Conservation (phyloP, 1,139 yeast genomes). For the Yamadazyma triangularis region DNA sequence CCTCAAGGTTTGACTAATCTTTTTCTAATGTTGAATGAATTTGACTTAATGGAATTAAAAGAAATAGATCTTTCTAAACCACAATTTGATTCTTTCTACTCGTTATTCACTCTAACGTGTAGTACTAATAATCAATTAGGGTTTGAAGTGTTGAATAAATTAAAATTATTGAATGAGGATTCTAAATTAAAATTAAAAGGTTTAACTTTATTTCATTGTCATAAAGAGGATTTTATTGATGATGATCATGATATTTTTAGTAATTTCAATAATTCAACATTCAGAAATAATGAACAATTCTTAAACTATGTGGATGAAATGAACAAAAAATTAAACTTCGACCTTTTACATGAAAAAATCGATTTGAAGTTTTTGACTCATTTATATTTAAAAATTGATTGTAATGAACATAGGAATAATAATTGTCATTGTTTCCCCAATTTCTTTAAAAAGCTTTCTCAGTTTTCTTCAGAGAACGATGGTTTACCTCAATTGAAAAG, state of each 20-base stretch:
- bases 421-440: constrained; percentile 27
- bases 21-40: constrained; percentile 30
- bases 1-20: constrained; percentile 30
- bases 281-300: constrained; percentile 1
- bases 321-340: constrained; percentile 21
- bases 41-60: constrained; percentile 16
- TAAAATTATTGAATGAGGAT: constrained; percentile 18
- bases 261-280: not conserved
- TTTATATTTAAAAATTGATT: constrained; percentile 30
- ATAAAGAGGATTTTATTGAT: constrained; percentile 15
- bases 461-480: constrained; percentile 15
- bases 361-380: constrained; percentile 20
- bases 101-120: constrained; percentile 28
- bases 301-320: constrained; percentile 12
- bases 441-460: constrained; percentile 26
- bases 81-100: constrained; percentile 21
- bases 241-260: constrained; percentile 3
- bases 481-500: constrained; percentile 30
- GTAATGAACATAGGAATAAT: constrained; percentile 22
- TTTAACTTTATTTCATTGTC: constrained; percentile 32
- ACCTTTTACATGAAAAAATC: constrained; percentile 20
- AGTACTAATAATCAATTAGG: constrained; percentile 31
- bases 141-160: constrained; percentile 20
- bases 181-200: constrained; percentile 25
- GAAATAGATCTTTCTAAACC: constrained; percentile 19